Conservation (phyloP, 192 early-diverging fungal species). For the Funneliformis geosporum region DNA sequence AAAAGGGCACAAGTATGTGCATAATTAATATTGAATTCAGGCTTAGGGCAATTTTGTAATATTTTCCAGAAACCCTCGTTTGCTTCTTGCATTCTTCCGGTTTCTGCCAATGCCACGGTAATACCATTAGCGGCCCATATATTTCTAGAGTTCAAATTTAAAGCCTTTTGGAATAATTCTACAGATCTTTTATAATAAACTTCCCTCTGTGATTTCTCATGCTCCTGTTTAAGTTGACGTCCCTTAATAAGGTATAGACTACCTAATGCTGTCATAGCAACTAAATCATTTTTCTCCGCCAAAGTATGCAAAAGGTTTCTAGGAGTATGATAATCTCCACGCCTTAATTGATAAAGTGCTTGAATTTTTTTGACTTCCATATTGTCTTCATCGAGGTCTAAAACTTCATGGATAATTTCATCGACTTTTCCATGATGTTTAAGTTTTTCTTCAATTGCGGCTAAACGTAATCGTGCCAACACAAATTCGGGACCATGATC, state of each 20-base stretch:
- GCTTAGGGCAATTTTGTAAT: conserved; percentile 37
- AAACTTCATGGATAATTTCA: conserved; percentile 64
- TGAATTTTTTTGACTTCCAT: conserved; percentile 78
- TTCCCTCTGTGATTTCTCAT: conserved; percentile 66
- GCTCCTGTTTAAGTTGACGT: conserved; percentile 62
- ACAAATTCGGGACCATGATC: not conserved
- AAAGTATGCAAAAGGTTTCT: conserved; percentile 62
- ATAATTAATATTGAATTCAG: conserved; percentile 13
- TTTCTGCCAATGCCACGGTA: conserved; percentile 81
- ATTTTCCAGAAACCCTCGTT: conserved; percentile 57
- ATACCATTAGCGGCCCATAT: conserved; percentile 83
- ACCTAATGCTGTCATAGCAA: conserved; percentile 76
- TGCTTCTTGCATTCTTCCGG: conserved; percentile 60
- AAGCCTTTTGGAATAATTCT: conserved; percentile 79
- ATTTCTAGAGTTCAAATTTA: conserved; percentile 56
- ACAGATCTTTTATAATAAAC: conserved; percentile 68
- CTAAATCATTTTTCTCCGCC: conserved; percentile 54
- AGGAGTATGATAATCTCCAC: conserved; percentile 58
- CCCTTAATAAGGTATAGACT: conserved; percentile 56
- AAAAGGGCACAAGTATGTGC: conserved; percentile 10
- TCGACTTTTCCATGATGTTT: conserved; percentile 51
- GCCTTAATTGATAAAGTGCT: conserved; percentile 63
- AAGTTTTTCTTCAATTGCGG: conserved; percentile 30
- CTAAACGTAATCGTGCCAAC: not conserved
- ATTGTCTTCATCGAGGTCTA: conserved; percentile 68